Evolutionary conservation across 176 grass and related monocot species (phyloP).

Genomic region (Cenchrus fungigraminus): DNA sequence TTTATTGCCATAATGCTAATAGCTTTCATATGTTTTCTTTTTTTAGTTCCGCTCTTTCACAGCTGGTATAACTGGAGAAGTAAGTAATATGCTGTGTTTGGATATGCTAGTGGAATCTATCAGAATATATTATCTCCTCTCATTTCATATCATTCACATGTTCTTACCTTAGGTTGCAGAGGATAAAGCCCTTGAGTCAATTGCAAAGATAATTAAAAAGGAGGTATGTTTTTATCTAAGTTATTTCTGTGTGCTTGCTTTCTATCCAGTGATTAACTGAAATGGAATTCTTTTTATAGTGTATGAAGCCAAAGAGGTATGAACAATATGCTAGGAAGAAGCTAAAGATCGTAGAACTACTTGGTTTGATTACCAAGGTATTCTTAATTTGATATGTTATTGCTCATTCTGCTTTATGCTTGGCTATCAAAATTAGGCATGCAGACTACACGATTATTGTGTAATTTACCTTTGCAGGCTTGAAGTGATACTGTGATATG

Average conservation of each 20-base stretch:
- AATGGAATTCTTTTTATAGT: background rate
- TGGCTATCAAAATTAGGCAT: background rate
- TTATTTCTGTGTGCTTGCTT: background rate
- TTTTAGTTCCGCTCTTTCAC: background rate
- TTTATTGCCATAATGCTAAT: background rate
- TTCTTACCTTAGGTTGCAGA: constrained; percentile 1
- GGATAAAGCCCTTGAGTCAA: background rate
- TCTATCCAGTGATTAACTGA: background rate
- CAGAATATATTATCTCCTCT: background rate
- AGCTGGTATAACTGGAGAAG: background rate
- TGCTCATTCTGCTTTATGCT: background rate
- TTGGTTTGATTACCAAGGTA: background rate
- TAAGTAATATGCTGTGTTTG: background rate
- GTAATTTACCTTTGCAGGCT: background rate
- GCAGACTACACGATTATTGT: background rate
- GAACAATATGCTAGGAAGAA: constrained; percentile 25
- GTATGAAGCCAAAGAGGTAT: background rate
- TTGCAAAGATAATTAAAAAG: background rate
- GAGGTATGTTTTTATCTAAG: background rate
- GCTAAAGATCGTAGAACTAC: background rate
- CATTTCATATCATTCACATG: background rate
- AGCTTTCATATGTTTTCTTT: background rate
- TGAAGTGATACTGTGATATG: background rate
- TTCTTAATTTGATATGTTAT: background rate
- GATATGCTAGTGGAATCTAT: background rate